These are phyloP conservation scores for Rhododendron ferrugineum DNA, from an alignment of 148 eudicot genomes.

Conservation along the genomic window DNA sequence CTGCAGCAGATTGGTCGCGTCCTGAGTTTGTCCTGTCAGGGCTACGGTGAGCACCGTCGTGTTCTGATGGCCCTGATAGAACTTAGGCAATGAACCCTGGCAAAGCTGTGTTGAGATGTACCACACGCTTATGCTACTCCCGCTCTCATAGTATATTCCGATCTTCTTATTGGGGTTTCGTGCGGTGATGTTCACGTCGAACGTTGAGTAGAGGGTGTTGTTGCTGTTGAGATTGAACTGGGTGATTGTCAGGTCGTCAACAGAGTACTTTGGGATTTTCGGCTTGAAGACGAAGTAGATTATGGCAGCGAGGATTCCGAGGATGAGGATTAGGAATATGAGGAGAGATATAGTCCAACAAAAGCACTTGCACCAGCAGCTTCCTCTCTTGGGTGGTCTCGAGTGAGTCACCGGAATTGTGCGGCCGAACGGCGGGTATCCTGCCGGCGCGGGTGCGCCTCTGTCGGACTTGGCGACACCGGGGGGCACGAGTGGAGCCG, in stretches of 20 bases:
- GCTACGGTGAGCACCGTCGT: slow-evolving; percentile 51
- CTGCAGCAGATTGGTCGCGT: slow-evolving; percentile 39
- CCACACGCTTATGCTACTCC: slow-evolving; percentile 51
- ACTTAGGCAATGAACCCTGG: slow-evolving; percentile 58
- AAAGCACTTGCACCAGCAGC: slow-evolving; percentile 30
- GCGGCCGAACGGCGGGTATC: slow-evolving; percentile 16
- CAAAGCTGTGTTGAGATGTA: slow-evolving; percentile 50
- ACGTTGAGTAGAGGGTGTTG: slow-evolving; percentile 45
- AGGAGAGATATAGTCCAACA: slow-evolving; percentile 37
- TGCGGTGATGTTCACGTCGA: slow-evolving; percentile 62
- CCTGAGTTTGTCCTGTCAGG: slow-evolving; percentile 43
- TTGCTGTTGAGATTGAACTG: slow-evolving; percentile 32
- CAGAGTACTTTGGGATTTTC: slow-evolving; percentile 59
- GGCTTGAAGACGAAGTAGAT: slow-evolving; percentile 61
- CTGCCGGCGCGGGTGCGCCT: slow-evolving; percentile 16
- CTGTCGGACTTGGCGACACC: slow-evolving; percentile 30
- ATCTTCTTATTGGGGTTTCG: slow-evolving; percentile 65
- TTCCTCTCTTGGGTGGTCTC: slow-evolving; percentile 31
- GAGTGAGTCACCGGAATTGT: slow-evolving; percentile 25
- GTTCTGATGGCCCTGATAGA: slow-evolving; percentile 82
- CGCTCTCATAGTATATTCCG: slow-evolving; percentile 60
- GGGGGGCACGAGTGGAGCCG: slow-evolving; percentile 31
- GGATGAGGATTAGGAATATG: slow-evolving; percentile 26
- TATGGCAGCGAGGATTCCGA: slow-evolving; percentile 43
- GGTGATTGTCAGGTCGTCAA: slow-evolving; percentile 45